These are phyloP conservation scores for Eimeria maxima DNA, from an alignment of 169 alveolate species.

Conservation along the genomic window DNA sequence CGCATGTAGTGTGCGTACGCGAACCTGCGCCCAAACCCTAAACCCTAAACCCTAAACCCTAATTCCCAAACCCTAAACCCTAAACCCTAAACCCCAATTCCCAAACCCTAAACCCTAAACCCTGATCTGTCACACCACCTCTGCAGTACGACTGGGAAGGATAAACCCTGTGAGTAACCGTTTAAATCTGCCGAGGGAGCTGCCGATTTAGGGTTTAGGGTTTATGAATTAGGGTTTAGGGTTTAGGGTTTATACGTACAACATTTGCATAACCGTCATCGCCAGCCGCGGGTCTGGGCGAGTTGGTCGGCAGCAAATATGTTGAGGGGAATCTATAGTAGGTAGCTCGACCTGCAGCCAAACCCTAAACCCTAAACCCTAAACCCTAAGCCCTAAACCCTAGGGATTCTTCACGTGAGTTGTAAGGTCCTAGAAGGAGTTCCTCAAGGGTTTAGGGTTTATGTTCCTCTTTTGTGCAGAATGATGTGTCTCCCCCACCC, in stretches of 20 bases:
- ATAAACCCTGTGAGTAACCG: too few relatives aligned
- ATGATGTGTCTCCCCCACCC: background rate
- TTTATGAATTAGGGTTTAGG: background rate
- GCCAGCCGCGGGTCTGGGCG: conserved; percentile 45
- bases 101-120: too few relatives aligned
- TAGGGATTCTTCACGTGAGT: background rate
- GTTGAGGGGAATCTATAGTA: background rate
- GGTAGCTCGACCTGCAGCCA: background rate
- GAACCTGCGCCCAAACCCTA: conserved; percentile 50
- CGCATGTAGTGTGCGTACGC: conserved; percentile 79
- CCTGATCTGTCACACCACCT: too few relatives aligned
- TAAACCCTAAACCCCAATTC: background rate
- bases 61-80: background rate
- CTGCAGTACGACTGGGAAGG: too few relatives aligned
- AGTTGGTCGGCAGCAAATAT: conserved; percentile 37
- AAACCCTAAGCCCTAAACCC: conserved; percentile 40
- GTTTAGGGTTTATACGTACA: conserved; percentile 20
- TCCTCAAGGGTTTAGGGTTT: background rate
- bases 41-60: conserved; percentile 48
- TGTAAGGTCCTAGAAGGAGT: too few relatives aligned
- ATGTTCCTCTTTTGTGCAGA: background rate
- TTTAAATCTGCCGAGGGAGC: background rate
- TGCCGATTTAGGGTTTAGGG: background rate
- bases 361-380: too few relatives aligned
- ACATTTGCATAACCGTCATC: conserved; percentile 4